Evolutionary conservation across 2,329 filamentous ascomycete species (phyloP), one percentile per base, ranked within the genome.

Genomic region (Westerdykella aurantiaca): DNA sequence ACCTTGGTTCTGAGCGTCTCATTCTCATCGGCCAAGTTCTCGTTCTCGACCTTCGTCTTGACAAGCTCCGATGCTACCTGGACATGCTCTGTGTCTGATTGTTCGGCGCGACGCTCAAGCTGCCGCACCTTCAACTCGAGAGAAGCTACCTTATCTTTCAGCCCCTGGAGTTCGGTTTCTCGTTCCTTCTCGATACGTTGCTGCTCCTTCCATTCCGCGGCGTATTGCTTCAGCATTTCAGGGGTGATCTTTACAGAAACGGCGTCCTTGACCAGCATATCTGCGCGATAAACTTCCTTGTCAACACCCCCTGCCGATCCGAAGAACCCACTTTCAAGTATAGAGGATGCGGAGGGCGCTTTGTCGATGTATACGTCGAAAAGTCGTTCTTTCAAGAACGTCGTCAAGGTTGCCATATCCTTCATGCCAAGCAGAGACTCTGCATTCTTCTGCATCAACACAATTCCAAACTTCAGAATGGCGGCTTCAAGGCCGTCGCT

Each of bases 321-420:
- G 61, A 98, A 98, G 75, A 98, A 98, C 12, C 93, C 93, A 35
- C 89, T 95, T 67, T 98, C 93, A 1, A 97, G 79, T 38, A 98
- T 85, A 13, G 89, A 95, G 40, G 83, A 89, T n/a, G 89, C 84
- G 2, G 89, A 95, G 0, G 93, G 93, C 6, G 89, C 81, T 56
- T 89, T 86, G 68, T 98, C 93, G 50, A 98, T 96, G 67, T 98
- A 98, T 33, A 89, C 89, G 61, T 98, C 93, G 52, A 98, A 98
- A 0, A 98, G 63, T 53, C 86, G 86, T 67, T 98, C 93, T 64
- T 96, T 95, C 21, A 98, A 75, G 70, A 94, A 96, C 3, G 79
- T 86, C 0, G 89, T 95, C 39, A 98, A 76, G 34, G 86, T 81
- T 39, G 83, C 77, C 89, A 98, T 97, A 60, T 97, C 93, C 34